Conservation (phyloP, 2,329 filamentous ascomycete genomes). For the Aspergillus bombycis region DNA sequence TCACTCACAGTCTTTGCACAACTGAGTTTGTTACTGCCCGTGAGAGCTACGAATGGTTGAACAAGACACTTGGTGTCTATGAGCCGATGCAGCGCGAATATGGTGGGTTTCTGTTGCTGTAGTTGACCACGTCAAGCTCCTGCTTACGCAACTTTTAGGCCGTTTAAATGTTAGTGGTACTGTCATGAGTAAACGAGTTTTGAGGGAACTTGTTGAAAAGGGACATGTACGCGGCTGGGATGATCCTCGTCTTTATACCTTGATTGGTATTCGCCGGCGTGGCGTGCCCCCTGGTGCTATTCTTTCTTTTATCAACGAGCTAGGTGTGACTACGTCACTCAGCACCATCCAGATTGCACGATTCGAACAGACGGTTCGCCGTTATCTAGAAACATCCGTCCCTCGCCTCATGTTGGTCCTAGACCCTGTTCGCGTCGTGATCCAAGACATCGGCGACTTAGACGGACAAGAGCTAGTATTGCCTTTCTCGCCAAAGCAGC, state of each 20-base stretch:
- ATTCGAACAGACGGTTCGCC: slow-evolving; percentile 84
- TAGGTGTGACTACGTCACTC: slow-evolving; percentile 82
- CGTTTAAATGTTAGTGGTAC: slow-evolving; percentile 81
- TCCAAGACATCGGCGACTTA: slow-evolving; percentile 78
- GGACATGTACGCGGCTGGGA: slow-evolving; percentile 86
- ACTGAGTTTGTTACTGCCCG: slow-evolving; percentile 86
- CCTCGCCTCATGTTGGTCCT: slow-evolving; percentile 88
- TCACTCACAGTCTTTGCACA: slow-evolving; percentile 91
- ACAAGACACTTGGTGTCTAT: slow-evolving; percentile 79
- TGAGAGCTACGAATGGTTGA: slow-evolving; percentile 88
- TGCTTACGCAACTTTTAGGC: background rate
- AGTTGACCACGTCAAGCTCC: background rate
- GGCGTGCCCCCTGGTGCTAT: slow-evolving; percentile 88
- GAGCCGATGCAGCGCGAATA: slow-evolving; percentile 94
- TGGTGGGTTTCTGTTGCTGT: slow-evolving; percentile 40
- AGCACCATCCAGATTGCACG: slow-evolving; percentile 77
- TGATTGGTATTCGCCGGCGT: slow-evolving; percentile 79
- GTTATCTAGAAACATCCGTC: slow-evolving; percentile 84
- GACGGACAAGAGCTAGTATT: slow-evolving; percentile 67
- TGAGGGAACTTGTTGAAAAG: slow-evolving; percentile 76
- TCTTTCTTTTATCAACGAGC: slow-evolving; percentile 85
- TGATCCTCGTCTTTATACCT: slow-evolving; percentile 85
- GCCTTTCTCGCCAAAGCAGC: slow-evolving; percentile 80
- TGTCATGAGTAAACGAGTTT: slow-evolving; percentile 82
- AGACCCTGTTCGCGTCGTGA: slow-evolving; percentile 79